Conservation (phyloP, 1,139 yeast genomes). For the Ogataea hybrid region DNA sequence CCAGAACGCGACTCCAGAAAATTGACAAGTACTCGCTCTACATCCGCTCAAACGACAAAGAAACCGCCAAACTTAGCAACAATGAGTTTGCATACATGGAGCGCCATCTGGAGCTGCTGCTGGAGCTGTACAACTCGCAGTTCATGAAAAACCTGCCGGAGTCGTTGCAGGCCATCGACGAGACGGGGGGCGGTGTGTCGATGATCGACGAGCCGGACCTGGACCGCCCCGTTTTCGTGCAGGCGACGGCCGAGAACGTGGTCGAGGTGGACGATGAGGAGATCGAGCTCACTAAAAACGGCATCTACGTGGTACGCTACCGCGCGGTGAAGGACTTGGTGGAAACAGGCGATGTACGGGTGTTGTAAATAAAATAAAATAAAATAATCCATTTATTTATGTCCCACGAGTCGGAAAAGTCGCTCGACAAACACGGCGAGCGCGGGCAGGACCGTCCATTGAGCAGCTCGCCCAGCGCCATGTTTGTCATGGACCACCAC, state of each 20-base stretch:
- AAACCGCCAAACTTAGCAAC: constrained; percentile 42
- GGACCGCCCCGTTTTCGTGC: constrained; percentile 71
- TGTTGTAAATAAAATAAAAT: constrained; percentile 14
- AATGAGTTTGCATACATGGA: constrained; percentile 66
- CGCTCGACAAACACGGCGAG: neutral
- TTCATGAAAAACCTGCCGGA: constrained; percentile 70
- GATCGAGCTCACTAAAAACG: constrained; percentile 60
- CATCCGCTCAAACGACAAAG: constrained; percentile 39
- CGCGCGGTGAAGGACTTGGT: constrained; percentile 41
- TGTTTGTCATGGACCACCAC: constrained; percentile 23
- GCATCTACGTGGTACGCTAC: constrained; percentile 76
- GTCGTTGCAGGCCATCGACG: constrained; percentile 70
- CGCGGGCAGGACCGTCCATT: constrained; percentile 8
- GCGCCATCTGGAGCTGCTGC: constrained; percentile 62
- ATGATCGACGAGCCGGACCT: constrained; percentile 82
- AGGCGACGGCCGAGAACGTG: constrained; percentile 45
- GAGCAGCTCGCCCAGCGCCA: constrained; percentile 21
- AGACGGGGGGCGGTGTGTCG: constrained; percentile 67
- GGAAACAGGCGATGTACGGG: constrained; percentile 22
- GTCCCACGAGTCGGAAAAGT: constrained; percentile 6
- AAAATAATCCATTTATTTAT: neutral
- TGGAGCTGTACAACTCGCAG: constrained; percentile 64
- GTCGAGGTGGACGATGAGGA: constrained; percentile 46
- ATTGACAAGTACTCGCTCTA: constrained; percentile 67
- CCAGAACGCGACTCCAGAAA: constrained; percentile 72